Evolutionary conservation across 1,284 basidiomycete genomes (phyloP).

Genomic region (Macrocystidia cucumis): DNA sequence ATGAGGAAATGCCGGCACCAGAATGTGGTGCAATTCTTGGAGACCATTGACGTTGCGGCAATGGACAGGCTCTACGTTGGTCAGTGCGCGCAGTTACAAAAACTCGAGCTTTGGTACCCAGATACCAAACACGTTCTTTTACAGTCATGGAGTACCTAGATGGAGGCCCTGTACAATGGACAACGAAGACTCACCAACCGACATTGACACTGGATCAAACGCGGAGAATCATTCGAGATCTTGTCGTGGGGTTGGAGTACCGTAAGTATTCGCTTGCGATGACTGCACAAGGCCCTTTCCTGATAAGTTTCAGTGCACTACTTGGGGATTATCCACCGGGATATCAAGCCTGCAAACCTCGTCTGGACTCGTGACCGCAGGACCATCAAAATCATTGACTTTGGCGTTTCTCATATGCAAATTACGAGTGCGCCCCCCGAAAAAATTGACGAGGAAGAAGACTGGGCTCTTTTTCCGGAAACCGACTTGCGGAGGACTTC

Average conservation of each 20-base stretch:
- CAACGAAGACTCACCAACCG: slow-evolving; percentile 55
- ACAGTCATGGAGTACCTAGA: slow-evolving; percentile 93
- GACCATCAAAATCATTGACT: slow-evolving; percentile 95
- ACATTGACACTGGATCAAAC: slow-evolving; percentile 80
- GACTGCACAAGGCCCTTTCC: no score
- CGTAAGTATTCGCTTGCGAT: slow-evolving; percentile 53
- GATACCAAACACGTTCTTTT: slow-evolving; percentile 4
- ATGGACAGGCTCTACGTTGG: slow-evolving; percentile 92
- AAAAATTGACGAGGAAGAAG: slow-evolving; percentile 30
- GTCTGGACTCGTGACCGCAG: slow-evolving; percentile 80
- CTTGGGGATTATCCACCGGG: slow-evolving; percentile 98
- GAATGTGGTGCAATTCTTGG: slow-evolving; percentile 86
- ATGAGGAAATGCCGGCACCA: slow-evolving; percentile 95
- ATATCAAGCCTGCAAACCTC: slow-evolving; percentile 98
- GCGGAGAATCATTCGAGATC: slow-evolving; percentile 84
- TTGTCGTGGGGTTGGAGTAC: slow-evolving; percentile 91
- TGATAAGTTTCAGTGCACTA: slow-evolving; percentile 84
- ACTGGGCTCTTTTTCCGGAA: slow-evolving; percentile 74
- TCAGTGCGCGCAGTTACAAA: slow-evolving; percentile 41
- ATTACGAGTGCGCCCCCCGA: slow-evolving; percentile 49
- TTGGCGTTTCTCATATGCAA: slow-evolving; percentile 94
- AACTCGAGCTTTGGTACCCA: no score
- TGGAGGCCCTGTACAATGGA: slow-evolving; percentile 93
- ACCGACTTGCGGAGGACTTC: slow-evolving; percentile 90
- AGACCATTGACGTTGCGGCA: slow-evolving; percentile 93